phyloP scores from a whole-genome alignment of 257 asterid species.

The Capsicum rhomboideum region DNA sequence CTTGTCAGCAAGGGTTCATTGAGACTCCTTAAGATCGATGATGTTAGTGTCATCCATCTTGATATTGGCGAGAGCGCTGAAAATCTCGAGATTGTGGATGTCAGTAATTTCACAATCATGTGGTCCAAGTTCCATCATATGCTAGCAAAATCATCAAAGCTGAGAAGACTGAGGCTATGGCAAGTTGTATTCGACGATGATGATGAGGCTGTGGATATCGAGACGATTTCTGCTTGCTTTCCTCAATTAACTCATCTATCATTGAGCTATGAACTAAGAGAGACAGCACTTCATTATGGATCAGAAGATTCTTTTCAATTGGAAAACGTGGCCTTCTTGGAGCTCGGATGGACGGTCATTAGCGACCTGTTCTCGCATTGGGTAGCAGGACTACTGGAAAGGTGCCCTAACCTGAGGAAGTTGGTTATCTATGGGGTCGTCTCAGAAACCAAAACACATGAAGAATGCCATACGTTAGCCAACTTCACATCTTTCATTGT shows the following conservation, averaged over 20 bases:
- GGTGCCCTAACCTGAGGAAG: conserved; percentile 65
- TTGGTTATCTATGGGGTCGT: conserved; percentile 76
- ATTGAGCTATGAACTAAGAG: conserved; percentile 68
- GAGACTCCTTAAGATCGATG: conserved; percentile 67
- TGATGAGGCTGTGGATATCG: conserved; percentile 84
- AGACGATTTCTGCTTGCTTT: conserved; percentile 74
- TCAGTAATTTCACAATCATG: conserved; percentile 84
- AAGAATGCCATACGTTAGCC: conserved; percentile 73
- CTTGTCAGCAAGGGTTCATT: conserved; percentile 70
- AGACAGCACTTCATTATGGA: conserved; percentile 61
- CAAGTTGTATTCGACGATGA: conserved; percentile 89
- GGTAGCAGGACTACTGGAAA: conserved; percentile 72
- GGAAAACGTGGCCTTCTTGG: conserved; percentile 69
- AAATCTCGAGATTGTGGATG: conserved; percentile 80
- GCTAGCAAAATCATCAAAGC: conserved; percentile 70
- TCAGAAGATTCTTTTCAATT: conserved; percentile 59
- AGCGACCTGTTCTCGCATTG: conserved; percentile 61
- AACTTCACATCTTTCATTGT: conserved; percentile 65
- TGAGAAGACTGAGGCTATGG: conserved; percentile 81
- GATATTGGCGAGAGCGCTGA: conserved; percentile 80
- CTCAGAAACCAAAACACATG: conserved; percentile 82
- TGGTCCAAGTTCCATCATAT: conserved; percentile 88
- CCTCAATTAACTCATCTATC: conserved; percentile 67
- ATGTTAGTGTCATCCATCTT: conserved; percentile 91
- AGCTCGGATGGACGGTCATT: conserved; percentile 87